These are phyloP conservation scores for Hygrophila difformis DNA, from an alignment of 257 asterid species.

Conservation along the genomic window DNA sequence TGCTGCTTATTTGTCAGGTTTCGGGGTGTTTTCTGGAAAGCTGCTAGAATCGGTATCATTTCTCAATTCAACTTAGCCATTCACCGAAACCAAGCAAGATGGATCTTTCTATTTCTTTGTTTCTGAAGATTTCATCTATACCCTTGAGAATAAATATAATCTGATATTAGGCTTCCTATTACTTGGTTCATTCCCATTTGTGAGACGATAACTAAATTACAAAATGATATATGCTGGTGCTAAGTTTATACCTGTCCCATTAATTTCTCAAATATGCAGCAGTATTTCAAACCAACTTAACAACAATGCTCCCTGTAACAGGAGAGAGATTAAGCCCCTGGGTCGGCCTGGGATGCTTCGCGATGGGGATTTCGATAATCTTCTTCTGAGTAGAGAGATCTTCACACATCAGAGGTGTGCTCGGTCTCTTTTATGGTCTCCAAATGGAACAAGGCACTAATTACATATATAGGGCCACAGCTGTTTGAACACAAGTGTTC, in stretches of 20 bases:
- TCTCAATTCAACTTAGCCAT: conserved; percentile 5
- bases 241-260: too few relatives aligned
- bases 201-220: conserved; percentile 1
- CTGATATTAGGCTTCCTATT: conserved; percentile 6
- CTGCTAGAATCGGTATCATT: conserved; percentile 49
- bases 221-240: too few relatives aligned
- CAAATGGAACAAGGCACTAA: neutral
- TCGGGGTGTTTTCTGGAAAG: conserved; percentile 56
- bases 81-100: neutral
- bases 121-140: neutral
- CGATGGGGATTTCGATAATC: conserved; percentile 76
- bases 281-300: conserved; percentile 7
- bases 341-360: conserved; percentile 77
- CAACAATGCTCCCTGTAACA: conserved; percentile 21
- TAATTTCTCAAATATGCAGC: conserved; percentile 8
- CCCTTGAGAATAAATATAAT: neutral
- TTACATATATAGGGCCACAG: neutral
- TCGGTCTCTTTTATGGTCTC: too few relatives aligned
- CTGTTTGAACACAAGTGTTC: conserved; percentile 18
- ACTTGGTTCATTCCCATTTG: neutral
- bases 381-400: conserved; percentile 50
- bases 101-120: conserved; percentile 6
- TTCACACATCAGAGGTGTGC: conserved; percentile 14
- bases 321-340: conserved; percentile 96
- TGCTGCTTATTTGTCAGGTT: conserved; percentile 30